A percentile compares a stretch with the other conserved stretches of the same genome.
Evolutionary conservation across 2,329 filamentous ascomycete genomes (phyloP).

Genomic region (Epichloe amarillans): DNA sequence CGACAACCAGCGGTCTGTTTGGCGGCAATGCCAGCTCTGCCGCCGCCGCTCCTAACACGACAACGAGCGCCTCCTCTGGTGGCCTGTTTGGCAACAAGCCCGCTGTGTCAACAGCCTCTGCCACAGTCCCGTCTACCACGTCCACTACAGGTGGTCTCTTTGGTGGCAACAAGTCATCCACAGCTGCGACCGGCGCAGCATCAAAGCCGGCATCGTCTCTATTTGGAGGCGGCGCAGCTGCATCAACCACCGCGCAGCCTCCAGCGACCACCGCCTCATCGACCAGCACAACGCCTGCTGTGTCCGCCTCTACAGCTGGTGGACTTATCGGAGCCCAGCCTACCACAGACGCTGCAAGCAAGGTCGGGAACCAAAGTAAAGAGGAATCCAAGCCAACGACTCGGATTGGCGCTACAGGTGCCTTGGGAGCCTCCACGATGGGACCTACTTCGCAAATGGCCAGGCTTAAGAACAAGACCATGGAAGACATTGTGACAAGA

Average conservation of each 20-base stretch:
- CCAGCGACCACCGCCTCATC: slow-evolving; percentile 14
- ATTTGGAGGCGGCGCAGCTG: slow-evolving; percentile 13
- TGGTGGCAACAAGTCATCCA: slow-evolving; percentile 11
- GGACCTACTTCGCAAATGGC: slow-evolving; percentile 77
- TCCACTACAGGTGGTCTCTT: slow-evolving; percentile 19
- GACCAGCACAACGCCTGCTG: slow-evolving; percentile 15
- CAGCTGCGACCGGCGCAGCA: slow-evolving; percentile 3
- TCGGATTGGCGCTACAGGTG: slow-evolving; percentile 20
- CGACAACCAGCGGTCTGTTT: slow-evolving; percentile 22
- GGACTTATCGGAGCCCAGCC: slow-evolving; percentile 22
- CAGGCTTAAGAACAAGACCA: slow-evolving; percentile 92
- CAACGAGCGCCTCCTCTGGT: slow-evolving; percentile 15
- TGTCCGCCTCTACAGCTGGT: slow-evolving; percentile 11
- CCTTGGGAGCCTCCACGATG: slow-evolving; percentile 58
- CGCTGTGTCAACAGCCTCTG: slow-evolving; percentile 16
- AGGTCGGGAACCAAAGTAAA: slow-evolving; percentile 8
- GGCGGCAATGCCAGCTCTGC: slow-evolving; percentile 15
- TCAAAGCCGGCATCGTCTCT: slow-evolving; percentile 8
- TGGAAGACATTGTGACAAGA: slow-evolving; percentile 95
- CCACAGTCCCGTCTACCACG: slow-evolving; percentile 17
- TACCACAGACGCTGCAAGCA: slow-evolving; percentile 14
- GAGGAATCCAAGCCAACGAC: slow-evolving; percentile 17
- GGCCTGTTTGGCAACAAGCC: slow-evolving; percentile 22
- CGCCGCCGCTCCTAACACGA: slow-evolving; percentile 10
- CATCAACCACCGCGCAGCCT: slow-evolving; percentile 15